Conservation (phyloP, 2,329 filamentous ascomycete species). For the Colletotrichum higginsianum region DNA sequence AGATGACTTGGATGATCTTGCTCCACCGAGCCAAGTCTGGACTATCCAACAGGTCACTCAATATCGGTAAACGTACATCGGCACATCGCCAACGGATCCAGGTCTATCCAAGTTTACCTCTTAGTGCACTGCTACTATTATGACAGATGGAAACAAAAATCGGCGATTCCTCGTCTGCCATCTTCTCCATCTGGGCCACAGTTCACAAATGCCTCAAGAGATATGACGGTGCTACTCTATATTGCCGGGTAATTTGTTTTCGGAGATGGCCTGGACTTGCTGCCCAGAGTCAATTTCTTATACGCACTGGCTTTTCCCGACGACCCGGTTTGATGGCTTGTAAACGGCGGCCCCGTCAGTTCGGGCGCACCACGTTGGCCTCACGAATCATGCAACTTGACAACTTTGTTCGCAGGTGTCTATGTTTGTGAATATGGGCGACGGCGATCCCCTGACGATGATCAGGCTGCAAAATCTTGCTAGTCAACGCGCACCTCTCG, state of each 20-base stretch:
- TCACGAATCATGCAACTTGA: constrained; percentile 2
- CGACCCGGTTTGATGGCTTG: neutral
- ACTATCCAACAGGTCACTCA: neutral
- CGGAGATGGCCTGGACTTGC: neutral
- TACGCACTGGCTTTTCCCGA: neutral
- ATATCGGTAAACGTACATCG: neutral
- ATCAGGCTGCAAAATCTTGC: neutral
- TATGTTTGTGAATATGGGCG: neutral
- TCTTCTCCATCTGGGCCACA: neutral
- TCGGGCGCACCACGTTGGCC: neutral
- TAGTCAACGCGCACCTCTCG: constrained; percentile 14
- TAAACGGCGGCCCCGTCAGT: neutral
- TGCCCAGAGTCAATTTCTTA: neutral
- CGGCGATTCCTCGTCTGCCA: neutral
- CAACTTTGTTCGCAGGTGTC: neutral
- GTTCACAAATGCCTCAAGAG: too few relatives aligned
- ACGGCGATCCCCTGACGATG: neutral
- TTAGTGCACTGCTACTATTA: too few relatives aligned
- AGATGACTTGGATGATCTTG: neutral
- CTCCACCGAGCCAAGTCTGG: neutral
- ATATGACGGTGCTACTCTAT: too few relatives aligned
- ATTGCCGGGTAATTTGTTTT: neutral
- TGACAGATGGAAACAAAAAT: neutral
- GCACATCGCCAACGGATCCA: neutral
- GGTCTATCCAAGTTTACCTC: too few relatives aligned